Conservation (phyloP, 257 asterid genomes). For the Plantago major region DNA sequence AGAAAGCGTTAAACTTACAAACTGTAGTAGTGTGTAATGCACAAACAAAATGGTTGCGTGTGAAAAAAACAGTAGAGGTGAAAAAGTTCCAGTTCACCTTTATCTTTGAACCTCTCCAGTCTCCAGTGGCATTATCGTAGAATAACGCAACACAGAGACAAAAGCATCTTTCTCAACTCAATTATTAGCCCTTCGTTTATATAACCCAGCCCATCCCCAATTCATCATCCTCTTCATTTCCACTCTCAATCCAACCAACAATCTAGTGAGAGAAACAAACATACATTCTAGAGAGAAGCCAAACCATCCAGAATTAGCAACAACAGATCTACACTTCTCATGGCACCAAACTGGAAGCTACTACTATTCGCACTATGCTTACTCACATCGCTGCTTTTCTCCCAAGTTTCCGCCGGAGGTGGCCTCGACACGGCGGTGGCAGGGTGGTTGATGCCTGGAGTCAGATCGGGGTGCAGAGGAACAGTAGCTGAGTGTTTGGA, state of each 20-base stretch:
- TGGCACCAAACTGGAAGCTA: constrained; percentile 26
- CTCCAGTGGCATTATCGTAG: not conserved
- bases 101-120: not conserved
- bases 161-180: not conserved
- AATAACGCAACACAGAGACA: constrained; percentile 4
- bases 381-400: constrained; percentile 19
- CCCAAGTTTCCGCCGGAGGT: constrained; percentile 43
- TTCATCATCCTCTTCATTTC: constrained; percentile 6
- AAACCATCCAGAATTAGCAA: constrained; percentile 4
- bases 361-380: constrained; percentile 22
- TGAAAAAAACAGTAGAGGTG: too few species aligned
- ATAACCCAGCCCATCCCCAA: constrained; percentile 4
- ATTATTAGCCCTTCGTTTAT: constrained; percentile 3
- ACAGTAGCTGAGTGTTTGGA: constrained; percentile 53
- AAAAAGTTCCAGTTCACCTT: not conserved
- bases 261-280: constrained; percentile 13
- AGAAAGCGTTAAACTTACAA: too few species aligned
- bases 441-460: constrained; percentile 55
- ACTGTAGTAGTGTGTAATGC: too few species aligned
- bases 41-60: too few species aligned
- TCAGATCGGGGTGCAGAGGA: constrained; percentile 60
- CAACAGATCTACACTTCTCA: constrained; percentile 4
- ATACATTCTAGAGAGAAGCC: constrained; percentile 15
- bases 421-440: constrained; percentile 31
- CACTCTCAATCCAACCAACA: not conserved